Evolutionary conservation across 768 basidiomycete genomes (phyloP).

Genomic region (Flagelloscypha sp.): DNA sequence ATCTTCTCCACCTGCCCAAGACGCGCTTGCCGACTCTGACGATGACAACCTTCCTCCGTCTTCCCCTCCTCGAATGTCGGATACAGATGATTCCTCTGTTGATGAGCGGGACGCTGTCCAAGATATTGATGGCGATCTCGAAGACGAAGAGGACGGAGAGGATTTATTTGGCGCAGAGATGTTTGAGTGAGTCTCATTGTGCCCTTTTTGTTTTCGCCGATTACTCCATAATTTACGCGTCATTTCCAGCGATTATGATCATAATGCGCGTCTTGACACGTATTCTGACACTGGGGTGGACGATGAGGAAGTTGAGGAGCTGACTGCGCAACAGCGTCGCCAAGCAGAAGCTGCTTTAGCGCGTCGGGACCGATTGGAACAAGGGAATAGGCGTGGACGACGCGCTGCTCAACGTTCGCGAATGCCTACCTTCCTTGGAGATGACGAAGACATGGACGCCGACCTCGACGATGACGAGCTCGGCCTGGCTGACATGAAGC

Average conservation of each 20-base stretch:
- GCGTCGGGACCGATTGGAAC: slow-evolving; percentile 72
- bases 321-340: slow-evolving; percentile 64
- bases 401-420: slow-evolving; percentile 74
- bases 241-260: slow-evolving; percentile 67
- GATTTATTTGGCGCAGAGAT: slow-evolving; percentile 84
- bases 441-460: slow-evolving; percentile 71
- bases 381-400: slow-evolving; percentile 55
- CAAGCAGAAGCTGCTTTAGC: slow-evolving; percentile 85
- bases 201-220: slow-evolving; percentile 5
- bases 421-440: slow-evolving; percentile 82
- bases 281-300: slow-evolving; percentile 89
- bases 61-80: slow-evolving; percentile 75
- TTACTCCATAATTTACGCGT: slow-evolving; percentile 8
- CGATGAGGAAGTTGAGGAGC: slow-evolving; percentile 55
- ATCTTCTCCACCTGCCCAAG: slow-evolving; percentile 37
- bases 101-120: slow-evolving; percentile 61
- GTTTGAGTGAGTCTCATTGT: slow-evolving; percentile 47
- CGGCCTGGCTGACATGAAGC: slow-evolving; percentile 63
- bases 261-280: slow-evolving; percentile 71
- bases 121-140: slow-evolving; percentile 58
- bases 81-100: slow-evolving; percentile 76
- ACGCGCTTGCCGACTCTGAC: slow-evolving; percentile 36
- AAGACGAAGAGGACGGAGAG: slow-evolving; percentile 80
- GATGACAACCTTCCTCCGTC: slow-evolving; percentile 89
- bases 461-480: slow-evolving; percentile 59